phyloP scores from a whole-genome alignment of 2,329 filamentous ascomycete genomes.

The Sarocladium kiliense region DNA sequence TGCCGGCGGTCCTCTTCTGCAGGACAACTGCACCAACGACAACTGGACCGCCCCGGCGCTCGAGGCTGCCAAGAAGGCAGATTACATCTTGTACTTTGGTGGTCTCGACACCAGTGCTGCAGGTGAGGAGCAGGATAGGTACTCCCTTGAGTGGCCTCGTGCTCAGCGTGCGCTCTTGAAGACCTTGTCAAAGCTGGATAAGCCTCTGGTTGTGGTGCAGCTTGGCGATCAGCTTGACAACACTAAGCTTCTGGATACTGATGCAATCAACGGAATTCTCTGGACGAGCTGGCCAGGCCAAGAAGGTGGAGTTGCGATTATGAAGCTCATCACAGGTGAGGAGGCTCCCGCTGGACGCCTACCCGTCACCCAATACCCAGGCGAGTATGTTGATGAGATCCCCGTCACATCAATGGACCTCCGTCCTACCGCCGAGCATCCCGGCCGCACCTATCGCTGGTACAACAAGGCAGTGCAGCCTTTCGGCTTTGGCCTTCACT shows the following conservation, averaged over 20 bases:
- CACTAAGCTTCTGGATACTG: conserved; percentile 39
- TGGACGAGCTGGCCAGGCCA: conserved; percentile 59
- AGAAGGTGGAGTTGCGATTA: conserved; percentile 49
- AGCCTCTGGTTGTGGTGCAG: conserved; percentile 47
- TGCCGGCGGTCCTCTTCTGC: conserved; percentile 24
- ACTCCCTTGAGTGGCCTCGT: conserved; percentile 44
- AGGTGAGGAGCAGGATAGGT: conserved; percentile 46
- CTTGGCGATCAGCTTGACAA: conserved; percentile 50
- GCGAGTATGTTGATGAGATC: conserved; percentile 42
- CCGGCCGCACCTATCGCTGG: conserved; percentile 56
- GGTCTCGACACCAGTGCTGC: conserved; percentile 50
- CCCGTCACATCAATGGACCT: conserved; percentile 53
- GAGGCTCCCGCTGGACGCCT: conserved; percentile 47
- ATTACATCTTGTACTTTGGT: conserved; percentile 49
- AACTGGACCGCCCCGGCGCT: conserved; percentile 28
- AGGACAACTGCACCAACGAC: conserved; percentile 20
- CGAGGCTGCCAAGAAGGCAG: conserved; percentile 34
- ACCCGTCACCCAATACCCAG: conserved; percentile 51
- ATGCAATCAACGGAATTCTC: conserved; percentile 44
- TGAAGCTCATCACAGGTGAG: conserved; percentile 48
- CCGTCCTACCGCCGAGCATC: conserved; percentile 37
- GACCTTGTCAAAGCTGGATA: conserved; percentile 29
- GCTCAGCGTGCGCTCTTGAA: conserved; percentile 46
- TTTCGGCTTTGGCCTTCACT: conserved; percentile 54
- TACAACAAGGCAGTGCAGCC: conserved; percentile 45